Percentiles rank a stretch among this genome's conserved stretches.
Conservation (phyloP, 768 basidiomycete species). For the Tylopilus sp. region DNA sequence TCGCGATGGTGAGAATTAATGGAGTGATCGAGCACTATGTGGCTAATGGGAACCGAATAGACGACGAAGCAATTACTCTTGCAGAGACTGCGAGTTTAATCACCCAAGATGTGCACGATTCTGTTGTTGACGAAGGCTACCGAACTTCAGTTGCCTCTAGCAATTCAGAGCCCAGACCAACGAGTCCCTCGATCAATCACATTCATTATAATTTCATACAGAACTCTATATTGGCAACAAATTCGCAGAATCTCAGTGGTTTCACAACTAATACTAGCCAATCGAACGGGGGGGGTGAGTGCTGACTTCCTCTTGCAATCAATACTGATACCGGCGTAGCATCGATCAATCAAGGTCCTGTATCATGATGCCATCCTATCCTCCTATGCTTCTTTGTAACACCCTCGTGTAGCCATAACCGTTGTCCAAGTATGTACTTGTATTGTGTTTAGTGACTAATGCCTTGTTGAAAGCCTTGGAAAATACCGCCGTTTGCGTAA, state of each 20-base stretch:
- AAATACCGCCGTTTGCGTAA: no score
- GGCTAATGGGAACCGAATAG: neutral
- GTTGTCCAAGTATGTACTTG: no score
- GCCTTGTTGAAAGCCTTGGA: no score
- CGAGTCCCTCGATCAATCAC: neutral
- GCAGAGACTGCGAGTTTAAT: slow-evolving; percentile 1
- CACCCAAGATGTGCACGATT: neutral
- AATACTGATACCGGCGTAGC: neutral
- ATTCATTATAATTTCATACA: neutral
- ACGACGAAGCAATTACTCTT: neutral
- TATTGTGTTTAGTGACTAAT: no score
- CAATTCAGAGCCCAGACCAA: neutral
- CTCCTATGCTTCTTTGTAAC: neutral
- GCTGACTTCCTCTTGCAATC: neutral
- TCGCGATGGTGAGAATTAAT: neutral
- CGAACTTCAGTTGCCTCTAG: neutral
- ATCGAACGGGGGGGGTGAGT: neutral
- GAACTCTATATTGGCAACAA: slow-evolving; percentile 4
- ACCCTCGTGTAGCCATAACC: neutral
- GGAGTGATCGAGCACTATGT: neutral
- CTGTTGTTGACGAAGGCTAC: neutral
- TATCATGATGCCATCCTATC: neutral
- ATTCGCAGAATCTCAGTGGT: neutral
- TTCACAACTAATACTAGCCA: neutral
- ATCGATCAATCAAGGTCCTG: neutral